Evolutionary conservation across 2,329 filamentous ascomycete species (phyloP).

Genomic region (Neopestalotiopsis clavispora): DNA sequence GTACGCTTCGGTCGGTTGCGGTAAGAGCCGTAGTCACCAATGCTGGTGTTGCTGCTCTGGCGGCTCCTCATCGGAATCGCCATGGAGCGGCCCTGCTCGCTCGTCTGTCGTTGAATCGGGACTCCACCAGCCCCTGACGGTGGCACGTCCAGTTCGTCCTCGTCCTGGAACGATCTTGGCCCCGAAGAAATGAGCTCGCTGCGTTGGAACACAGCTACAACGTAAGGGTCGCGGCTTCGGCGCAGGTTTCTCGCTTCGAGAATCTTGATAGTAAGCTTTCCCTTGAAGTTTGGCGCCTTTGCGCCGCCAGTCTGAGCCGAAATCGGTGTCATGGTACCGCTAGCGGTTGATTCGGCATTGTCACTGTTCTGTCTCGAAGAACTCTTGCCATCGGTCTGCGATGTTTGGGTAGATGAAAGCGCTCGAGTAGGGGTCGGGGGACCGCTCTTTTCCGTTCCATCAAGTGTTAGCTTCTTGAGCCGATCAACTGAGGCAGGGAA

Average conservation of each 20-base stretch:
- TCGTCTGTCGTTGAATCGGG: slow-evolving; percentile 72
- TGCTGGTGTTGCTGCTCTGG: slow-evolving; percentile 93
- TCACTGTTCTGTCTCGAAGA: slow-evolving; percentile 38
- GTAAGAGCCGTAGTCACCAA: slow-evolving; percentile 67
- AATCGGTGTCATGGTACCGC: slow-evolving; percentile 59
- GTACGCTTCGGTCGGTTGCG: slow-evolving; percentile 61
- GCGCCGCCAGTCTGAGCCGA: slow-evolving; percentile 52
- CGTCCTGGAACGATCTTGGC: slow-evolving; percentile 67
- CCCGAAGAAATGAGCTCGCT: slow-evolving; percentile 95
- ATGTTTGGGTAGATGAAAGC: slow-evolving; percentile 68
- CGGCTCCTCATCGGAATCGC: slow-evolving; percentile 96
- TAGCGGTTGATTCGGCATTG: slow-evolving; percentile 44
- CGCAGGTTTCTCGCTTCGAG: slow-evolving; percentile 82
- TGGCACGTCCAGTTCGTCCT: slow-evolving; percentile 57
- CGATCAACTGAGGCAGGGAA: slow-evolving; percentile 65
- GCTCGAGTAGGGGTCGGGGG: slow-evolving; percentile 89
- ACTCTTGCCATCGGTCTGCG: slow-evolving; percentile 49
- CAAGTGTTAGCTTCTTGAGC: slow-evolving; percentile 88
- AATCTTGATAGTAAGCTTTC: slow-evolving; percentile 89
- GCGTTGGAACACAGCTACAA: slow-evolving; percentile 95
- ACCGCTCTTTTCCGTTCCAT: slow-evolving; percentile 83
- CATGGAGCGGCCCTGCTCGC: slow-evolving; percentile 84
- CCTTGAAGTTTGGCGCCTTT: slow-evolving; percentile 75
- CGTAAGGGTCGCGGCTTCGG: slow-evolving; percentile 87
- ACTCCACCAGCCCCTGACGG: slow-evolving; percentile 60